Percentiles rank a stretch among this genome's conserved stretches.
These are phyloP conservation scores for Ceratocystis cubensis DNA, from an alignment of 2,329 filamentous ascomycete species.

Conservation along the genomic window DNA sequence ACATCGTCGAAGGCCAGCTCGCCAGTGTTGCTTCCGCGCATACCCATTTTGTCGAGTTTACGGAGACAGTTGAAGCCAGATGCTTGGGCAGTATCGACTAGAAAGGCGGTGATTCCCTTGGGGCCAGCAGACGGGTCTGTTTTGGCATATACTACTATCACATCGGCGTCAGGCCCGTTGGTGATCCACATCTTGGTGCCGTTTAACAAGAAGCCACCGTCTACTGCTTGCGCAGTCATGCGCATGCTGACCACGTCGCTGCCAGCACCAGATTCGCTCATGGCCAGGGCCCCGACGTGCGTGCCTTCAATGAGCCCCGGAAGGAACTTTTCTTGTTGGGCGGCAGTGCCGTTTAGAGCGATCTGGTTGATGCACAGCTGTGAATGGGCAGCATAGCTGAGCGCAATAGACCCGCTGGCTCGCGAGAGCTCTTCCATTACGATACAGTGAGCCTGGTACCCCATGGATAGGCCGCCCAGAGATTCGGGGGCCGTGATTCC, in stretches of 20 bases:
- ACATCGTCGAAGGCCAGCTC: slow-evolving; percentile 85
- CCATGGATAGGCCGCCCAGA: slow-evolving; percentile 78
- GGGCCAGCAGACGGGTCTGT: slow-evolving; percentile 66
- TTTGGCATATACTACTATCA: slow-evolving; percentile 94
- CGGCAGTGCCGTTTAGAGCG: slow-evolving; percentile 68
- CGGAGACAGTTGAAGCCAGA: slow-evolving; percentile 74
- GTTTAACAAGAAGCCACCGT: slow-evolving; percentile 75
- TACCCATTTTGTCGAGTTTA: slow-evolving; percentile 95
- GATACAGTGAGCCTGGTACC: slow-evolving; percentile 91
- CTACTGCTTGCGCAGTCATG: slow-evolving; percentile 64
- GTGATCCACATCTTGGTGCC: slow-evolving; percentile 99
- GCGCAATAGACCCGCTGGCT: slow-evolving; percentile 68
- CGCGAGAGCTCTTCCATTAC: slow-evolving; percentile 92
- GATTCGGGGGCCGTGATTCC: slow-evolving; percentile 90
- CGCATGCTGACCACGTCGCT: slow-evolving; percentile 96
- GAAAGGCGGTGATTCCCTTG: slow-evolving; percentile 90
- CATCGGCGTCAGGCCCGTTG: slow-evolving; percentile 88
- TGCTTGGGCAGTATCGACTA: slow-evolving; percentile 56
- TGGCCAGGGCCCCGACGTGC: slow-evolving; percentile 76
- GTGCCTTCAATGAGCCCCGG: slow-evolving; percentile 70
- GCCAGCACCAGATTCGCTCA: slow-evolving; percentile 85
- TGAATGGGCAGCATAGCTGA: slow-evolving; percentile 91
- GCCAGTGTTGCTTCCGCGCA: slow-evolving; percentile 93
- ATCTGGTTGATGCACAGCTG: slow-evolving; percentile 96
- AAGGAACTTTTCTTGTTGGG: slow-evolving; percentile 70